Evolutionary conservation across 768 basidiomycete species (phyloP).

Genomic region (Trametes cubensis): DNA sequence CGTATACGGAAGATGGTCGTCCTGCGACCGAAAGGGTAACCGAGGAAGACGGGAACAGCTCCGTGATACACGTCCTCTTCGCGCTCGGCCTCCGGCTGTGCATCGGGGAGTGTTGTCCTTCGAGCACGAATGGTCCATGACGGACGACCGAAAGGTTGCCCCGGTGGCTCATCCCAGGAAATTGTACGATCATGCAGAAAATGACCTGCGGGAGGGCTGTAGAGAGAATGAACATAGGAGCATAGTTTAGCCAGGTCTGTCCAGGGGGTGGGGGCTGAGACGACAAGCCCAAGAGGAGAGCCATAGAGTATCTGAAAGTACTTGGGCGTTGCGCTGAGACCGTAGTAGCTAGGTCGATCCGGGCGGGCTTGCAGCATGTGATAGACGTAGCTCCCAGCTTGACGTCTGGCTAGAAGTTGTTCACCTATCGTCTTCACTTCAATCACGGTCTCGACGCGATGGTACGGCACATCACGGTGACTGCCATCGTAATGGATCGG

Average conservation of each 20-base stretch:
- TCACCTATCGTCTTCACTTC: background rate
- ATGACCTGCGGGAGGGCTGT: background rate
- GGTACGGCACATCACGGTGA: background rate
- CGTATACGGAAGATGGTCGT: conserved; percentile 1
- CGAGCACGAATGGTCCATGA: no score
- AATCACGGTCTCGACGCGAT: background rate
- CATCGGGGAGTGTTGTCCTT: no score
- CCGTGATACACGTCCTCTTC: no score
- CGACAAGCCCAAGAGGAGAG: background rate
- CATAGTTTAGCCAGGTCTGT: background rate
- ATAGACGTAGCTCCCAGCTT: background rate
- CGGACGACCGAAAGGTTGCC: no score
- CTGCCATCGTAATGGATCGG: background rate
- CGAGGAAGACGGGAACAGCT: no score
- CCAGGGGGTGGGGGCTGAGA: background rate
- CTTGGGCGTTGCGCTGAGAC: background rate
- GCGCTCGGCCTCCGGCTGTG: no score
- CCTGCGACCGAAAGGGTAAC: background rate
- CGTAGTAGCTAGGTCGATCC: background rate
- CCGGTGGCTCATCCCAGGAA: background rate
- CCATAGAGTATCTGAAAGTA: conserved; percentile 6
- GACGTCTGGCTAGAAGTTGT: background rate
- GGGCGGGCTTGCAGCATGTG: conserved; percentile 4
- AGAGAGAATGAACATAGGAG: conserved; percentile 1
- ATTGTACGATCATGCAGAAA: conserved; percentile 6